phyloP scores from a whole-genome alignment of 305 asterid species.

The Caryopteris hybrid region DNA sequence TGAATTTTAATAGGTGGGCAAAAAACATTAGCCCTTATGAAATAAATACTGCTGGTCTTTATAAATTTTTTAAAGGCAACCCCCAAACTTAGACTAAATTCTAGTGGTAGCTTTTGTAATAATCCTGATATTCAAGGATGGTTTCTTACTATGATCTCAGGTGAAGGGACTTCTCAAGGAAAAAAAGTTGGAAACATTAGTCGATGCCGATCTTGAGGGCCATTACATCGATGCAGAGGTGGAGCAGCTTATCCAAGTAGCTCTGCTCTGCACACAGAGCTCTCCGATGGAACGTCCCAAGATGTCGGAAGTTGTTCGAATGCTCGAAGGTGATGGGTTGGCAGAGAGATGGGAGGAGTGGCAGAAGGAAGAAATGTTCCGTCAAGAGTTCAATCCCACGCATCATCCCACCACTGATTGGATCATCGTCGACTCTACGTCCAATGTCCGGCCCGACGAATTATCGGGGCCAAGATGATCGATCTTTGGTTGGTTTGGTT shows the following conservation, averaged over 20 bases:
- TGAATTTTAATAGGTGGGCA: too few relatives aligned
- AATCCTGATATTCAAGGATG: not conserved
- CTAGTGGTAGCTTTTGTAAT: not conserved
- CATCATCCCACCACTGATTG: constrained; percentile 55
- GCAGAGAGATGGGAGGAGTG: constrained; percentile 93
- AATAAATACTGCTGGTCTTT: too few relatives aligned
- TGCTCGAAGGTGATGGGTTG: constrained; percentile 91
- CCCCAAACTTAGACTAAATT: too few relatives aligned
- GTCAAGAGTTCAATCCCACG: constrained; percentile 56
- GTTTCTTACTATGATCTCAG: constrained; percentile 33
- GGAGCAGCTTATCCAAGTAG: constrained; percentile 78
- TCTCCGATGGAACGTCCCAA: constrained; percentile 77
- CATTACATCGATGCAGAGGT: constrained; percentile 65
- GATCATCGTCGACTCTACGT: constrained; percentile 60
- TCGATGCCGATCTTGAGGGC: constrained; percentile 63
- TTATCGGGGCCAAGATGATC: constrained; percentile 81
- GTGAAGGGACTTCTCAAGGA: constrained; percentile 73
- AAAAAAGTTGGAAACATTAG: constrained; percentile 66
- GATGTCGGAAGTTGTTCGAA: constrained; percentile 87
- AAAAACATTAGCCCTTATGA: too few relatives aligned
- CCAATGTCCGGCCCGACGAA: constrained; percentile 66
- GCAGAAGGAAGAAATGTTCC: constrained; percentile 82
- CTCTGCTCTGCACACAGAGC: constrained; percentile 77
- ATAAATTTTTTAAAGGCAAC: too few relatives aligned
- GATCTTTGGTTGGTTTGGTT: not conserved